These are phyloP conservation scores for Rosa persica DNA, from an alignment of 306 rosid species.

Conservation along the genomic window DNA sequence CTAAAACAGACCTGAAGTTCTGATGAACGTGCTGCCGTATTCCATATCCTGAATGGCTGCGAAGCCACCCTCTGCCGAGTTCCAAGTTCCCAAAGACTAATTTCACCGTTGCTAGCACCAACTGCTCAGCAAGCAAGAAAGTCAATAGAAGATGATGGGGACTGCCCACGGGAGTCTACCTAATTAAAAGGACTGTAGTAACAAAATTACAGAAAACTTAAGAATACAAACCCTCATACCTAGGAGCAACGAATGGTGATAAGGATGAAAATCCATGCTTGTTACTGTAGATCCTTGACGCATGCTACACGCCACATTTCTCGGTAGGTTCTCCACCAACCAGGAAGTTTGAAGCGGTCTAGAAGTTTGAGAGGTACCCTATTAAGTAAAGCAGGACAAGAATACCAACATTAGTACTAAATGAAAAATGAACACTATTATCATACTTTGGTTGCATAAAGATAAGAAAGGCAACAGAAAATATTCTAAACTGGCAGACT, in stretches of 20 bases:
- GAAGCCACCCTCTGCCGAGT: conserved; percentile 64
- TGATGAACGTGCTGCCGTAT: conserved; percentile 45
- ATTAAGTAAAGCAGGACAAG: conserved; percentile 31
- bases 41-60: conserved; percentile 82
- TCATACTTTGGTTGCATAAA: not conserved
- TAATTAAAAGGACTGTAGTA: not conserved
- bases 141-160: conserved; percentile 9
- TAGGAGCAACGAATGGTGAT: conserved; percentile 68
- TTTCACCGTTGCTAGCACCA: conserved; percentile 74
- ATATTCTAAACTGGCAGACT: conserved; percentile 21
- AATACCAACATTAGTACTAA: conserved; percentile 23
- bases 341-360: conserved; percentile 59
- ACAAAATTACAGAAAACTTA: not conserved
- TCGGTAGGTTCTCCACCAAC: conserved; percentile 76
- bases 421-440: conserved; percentile 12
- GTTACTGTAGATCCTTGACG: conserved; percentile 79
- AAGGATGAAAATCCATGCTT: conserved; percentile 98
- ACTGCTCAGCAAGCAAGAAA: conserved; percentile 46
- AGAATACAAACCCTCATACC: conserved; percentile 43
- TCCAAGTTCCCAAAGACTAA: conserved; percentile 77
- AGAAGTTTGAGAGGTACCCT: conserved; percentile 67
- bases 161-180: not conserved
- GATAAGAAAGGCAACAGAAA: not conserved
- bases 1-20: conserved; percentile 63
- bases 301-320: conserved; percentile 64